Percentiles rank a stretch among this genome's conserved stretches.
phyloP scores from a whole-genome alignment of 2,329 filamentous ascomycete species.

The Apiospora aurea region DNA sequence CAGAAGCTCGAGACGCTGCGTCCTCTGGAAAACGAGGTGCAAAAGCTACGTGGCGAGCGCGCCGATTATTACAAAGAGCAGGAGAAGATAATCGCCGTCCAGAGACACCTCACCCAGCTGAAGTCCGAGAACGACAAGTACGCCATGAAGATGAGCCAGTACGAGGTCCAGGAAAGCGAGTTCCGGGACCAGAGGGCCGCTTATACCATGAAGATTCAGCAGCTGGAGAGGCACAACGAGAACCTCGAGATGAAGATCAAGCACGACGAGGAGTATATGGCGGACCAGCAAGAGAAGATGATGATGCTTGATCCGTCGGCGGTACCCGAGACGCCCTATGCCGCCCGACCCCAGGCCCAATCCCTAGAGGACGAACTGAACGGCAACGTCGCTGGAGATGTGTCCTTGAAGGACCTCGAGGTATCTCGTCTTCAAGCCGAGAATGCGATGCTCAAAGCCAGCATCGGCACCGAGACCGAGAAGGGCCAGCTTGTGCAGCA shows the following conservation, averaged over 20 bases:
- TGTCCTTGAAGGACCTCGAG: slow-evolving; percentile 55
- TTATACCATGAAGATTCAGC: slow-evolving; percentile 43
- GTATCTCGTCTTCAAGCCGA: slow-evolving; percentile 67
- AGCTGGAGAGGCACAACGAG: slow-evolving; percentile 39
- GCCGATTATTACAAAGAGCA: slow-evolving; percentile 53
- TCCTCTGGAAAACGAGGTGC: slow-evolving; percentile 61
- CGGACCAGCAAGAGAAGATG: slow-evolving; percentile 67
- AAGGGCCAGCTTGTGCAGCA: slow-evolving; percentile 62
- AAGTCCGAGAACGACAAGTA: slow-evolving; percentile 43
- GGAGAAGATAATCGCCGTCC: slow-evolving; percentile 37
- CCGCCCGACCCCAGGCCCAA: slow-evolving; percentile 33
- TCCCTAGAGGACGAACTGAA: slow-evolving; percentile 67
- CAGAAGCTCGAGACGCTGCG: slow-evolving; percentile 67
- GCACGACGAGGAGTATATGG: slow-evolving; percentile 61
- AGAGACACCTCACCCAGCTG: slow-evolving; percentile 44
- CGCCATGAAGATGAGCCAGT: slow-evolving; percentile 43
- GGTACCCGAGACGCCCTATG: slow-evolving; percentile 45
- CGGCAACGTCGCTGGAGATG: slow-evolving; percentile 50
- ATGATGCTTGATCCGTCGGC: slow-evolving; percentile 44
- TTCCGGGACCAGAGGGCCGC: slow-evolving; percentile 53
- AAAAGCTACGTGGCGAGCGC: slow-evolving; percentile 61
- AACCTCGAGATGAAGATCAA: slow-evolving; percentile 51
- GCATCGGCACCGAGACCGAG: slow-evolving; percentile 60
- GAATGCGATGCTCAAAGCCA: slow-evolving; percentile 64
- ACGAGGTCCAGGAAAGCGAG: slow-evolving; percentile 48